Conservation (phyloP, 768 basidiomycete genomes). For the Exsudoporus frostii region DNA sequence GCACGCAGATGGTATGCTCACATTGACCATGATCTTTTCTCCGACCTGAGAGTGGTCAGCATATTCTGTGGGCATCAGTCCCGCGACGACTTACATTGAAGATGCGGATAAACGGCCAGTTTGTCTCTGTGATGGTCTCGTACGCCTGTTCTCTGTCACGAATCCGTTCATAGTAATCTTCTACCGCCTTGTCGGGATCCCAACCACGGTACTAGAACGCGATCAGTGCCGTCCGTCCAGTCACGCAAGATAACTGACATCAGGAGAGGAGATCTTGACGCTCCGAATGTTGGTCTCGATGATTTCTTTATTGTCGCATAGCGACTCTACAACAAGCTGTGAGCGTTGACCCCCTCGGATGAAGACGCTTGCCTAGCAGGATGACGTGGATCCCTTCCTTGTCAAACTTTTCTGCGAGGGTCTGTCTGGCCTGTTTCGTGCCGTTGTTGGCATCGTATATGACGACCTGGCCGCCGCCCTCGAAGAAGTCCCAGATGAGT, state of each 20-base stretch:
- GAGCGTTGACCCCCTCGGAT: background rate
- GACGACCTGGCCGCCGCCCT: conserved; percentile 86
- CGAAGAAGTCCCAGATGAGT: conserved; percentile 86
- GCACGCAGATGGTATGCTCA: conserved; percentile 33
- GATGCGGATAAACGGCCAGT: conserved; percentile 92
- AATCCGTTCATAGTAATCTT: conserved; percentile 91
- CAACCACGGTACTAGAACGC: conserved; percentile 76
- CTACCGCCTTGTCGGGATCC: conserved; percentile 88
- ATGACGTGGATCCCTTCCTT: conserved; percentile 87
- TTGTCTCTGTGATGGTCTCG: conserved; percentile 86
- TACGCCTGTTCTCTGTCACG: conserved; percentile 83
- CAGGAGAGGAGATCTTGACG: conserved; percentile 98
- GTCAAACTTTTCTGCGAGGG: conserved; percentile 82
- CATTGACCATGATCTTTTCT: conserved; percentile 94
- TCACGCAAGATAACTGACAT: conserved; percentile 52
- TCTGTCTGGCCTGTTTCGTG: conserved; percentile 59
- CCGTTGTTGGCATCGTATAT: conserved; percentile 99
- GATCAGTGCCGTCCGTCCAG: background rate
- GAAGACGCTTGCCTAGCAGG: conserved; percentile 65
- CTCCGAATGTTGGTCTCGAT: conserved; percentile 92
- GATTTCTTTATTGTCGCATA: conserved; percentile 89
- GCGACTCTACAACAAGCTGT: conserved; percentile 56
- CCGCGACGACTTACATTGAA: conserved; percentile 60
- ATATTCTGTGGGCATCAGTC: background rate
- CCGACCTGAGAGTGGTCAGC: conserved; percentile 58